Percentiles rank a stretch among this genome's conserved stretches.
Evolutionary conservation across 1,284 basidiomycete species (phyloP).

Genomic region (Leccinum pseudoinsigne): DNA sequence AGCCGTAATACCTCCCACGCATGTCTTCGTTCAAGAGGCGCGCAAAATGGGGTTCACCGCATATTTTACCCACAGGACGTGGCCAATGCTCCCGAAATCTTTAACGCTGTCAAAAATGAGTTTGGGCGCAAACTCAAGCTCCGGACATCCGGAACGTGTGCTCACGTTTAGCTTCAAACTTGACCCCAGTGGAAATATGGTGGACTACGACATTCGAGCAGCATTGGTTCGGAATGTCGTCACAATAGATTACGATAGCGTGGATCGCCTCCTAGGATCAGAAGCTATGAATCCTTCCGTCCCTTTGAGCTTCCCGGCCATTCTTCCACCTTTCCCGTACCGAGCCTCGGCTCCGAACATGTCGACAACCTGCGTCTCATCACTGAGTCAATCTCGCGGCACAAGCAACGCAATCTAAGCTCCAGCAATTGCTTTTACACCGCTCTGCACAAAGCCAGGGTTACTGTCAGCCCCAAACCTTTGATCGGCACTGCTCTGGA

Average conservation of each 20-base stretch:
- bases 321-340: conserved; percentile 4
- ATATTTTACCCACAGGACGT: conserved; percentile 68
- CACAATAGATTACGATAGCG: conserved; percentile 67
- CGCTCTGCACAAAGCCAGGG: conserved; percentile 23
- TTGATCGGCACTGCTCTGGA: conserved; percentile 30
- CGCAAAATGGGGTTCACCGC: conserved; percentile 47
- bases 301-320: conserved; percentile 42
- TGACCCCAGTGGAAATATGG: conserved; percentile 60
- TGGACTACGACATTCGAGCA: conserved; percentile 71
- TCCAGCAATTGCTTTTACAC: conserved; percentile 30
- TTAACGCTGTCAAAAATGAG: conserved; percentile 52
- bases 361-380: conserved; percentile 33
- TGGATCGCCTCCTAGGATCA: conserved; percentile 53
- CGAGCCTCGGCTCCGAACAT: conserved; percentile 38
- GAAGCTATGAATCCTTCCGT: conserved; percentile 24
- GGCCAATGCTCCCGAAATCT: conserved; percentile 67
- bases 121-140: conserved; percentile 47
- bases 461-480: conserved; percentile 31
- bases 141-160: conserved; percentile 50
- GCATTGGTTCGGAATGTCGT: conserved; percentile 73
- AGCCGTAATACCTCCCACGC: conserved; percentile 69
- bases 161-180: conserved; percentile 86
- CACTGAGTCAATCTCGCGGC: conserved; percentile 23
- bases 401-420: conserved; percentile 22
- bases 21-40: conserved; percentile 60